Evolutionary conservation across 352 stramenopile species (phyloP).

Genomic region (Blastocystis hominis): DNA sequence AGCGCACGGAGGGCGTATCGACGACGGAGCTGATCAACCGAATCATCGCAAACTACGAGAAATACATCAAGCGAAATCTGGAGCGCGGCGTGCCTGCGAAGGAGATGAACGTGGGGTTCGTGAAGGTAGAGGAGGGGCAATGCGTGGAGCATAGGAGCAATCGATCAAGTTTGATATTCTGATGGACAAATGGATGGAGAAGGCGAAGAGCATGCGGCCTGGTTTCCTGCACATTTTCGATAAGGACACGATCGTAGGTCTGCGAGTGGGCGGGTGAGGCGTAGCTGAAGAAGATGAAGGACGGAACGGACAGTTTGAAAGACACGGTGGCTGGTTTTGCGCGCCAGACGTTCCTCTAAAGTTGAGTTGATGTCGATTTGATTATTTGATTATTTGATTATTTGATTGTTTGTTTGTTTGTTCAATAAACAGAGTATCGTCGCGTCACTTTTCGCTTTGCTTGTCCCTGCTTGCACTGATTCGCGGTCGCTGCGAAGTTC

Average conservation of each 20-base stretch:
- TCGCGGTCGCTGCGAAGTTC: conserved; percentile 77
- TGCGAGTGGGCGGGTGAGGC: not conserved
- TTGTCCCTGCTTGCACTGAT: conserved; percentile 51
- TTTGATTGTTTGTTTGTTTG: not conserved
- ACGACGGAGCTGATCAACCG: conserved; percentile 78
- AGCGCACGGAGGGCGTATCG: conserved; percentile 75
- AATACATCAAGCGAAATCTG: conserved; percentile 78
- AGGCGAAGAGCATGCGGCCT: conserved; percentile 36
- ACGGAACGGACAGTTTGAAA: conserved; percentile 69
- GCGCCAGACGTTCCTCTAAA: conserved; percentile 41
- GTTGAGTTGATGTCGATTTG: not conserved
- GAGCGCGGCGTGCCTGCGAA: conserved; percentile 77
- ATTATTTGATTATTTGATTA: not conserved
- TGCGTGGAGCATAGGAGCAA: conserved; percentile 64
- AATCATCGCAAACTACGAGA: conserved; percentile 80
- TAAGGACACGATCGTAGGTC: not conserved
- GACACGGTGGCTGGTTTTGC: conserved; percentile 21
- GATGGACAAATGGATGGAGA: conserved; percentile 67
- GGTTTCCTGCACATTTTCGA: conserved; percentile 52
- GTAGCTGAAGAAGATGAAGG: conserved; percentile 63
- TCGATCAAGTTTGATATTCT: conserved; percentile 76
- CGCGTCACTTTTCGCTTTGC: conserved; percentile 34
- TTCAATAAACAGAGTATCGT: not conserved
- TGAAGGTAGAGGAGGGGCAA: not conserved
- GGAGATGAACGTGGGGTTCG: conserved; percentile 77